Evolutionary conservation across 352 stramenopile genomes (phyloP).

Genomic region (Pythium vanterpoolii): DNA sequence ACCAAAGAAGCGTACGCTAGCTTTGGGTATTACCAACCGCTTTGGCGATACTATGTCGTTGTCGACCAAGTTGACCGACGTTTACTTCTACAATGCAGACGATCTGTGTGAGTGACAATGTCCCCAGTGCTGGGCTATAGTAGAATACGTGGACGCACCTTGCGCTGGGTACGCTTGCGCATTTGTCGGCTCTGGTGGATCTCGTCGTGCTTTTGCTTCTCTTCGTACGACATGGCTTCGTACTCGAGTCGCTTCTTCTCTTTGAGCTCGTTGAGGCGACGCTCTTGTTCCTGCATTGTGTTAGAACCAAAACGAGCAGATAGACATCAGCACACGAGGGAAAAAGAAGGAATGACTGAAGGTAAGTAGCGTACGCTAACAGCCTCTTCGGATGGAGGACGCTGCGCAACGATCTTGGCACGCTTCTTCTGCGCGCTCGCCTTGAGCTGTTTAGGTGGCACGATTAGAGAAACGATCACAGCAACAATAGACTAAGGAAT

Average conservation of each 20-base stretch:
- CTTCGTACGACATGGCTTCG: conserved; percentile 71
- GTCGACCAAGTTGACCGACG: too few species aligned
- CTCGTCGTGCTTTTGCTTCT: conserved; percentile 74
- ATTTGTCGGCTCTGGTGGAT: conserved; percentile 67
- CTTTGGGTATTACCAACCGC: too few species aligned
- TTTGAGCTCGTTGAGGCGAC: conserved; percentile 10
- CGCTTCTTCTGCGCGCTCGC: conserved; percentile 72
- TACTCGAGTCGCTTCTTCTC: conserved; percentile 85
- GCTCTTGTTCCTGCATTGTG: conserved; percentile 30
- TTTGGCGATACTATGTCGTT: too few species aligned
- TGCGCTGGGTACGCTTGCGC: conserved; percentile 66
- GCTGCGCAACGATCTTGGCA: conserved; percentile 56
- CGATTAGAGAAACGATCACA: not conserved
- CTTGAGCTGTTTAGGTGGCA: conserved; percentile 43
- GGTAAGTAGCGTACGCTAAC: not conserved
- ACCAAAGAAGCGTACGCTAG: too few species aligned
- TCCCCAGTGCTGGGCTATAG: not conserved
- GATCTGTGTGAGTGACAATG: not conserved
- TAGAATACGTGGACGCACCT: conserved; percentile 25
- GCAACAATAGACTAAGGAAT: not conserved
- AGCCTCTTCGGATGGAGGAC: conserved; percentile 11
- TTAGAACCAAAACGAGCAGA: not conserved
- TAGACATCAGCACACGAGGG: not conserved
- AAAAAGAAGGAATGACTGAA: not conserved
- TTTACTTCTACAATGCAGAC: too few species aligned